These are phyloP conservation scores for Fusarium lateritium DNA, from an alignment of 2,329 filamentous ascomycete species.

Conservation along the genomic window DNA sequence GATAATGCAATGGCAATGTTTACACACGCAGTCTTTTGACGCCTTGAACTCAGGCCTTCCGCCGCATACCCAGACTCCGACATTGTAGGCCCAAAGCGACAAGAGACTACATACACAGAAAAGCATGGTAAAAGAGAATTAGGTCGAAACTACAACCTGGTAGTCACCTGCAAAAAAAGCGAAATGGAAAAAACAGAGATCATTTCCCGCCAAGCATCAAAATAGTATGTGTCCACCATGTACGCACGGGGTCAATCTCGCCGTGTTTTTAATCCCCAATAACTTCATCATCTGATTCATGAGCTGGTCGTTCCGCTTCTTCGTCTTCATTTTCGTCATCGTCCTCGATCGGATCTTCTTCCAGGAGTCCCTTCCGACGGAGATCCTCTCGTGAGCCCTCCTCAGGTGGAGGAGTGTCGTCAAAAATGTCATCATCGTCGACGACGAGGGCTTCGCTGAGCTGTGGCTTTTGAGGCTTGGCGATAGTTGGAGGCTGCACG, in stretches of 20 bases:
- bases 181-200: conserved; percentile 29
- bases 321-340: conserved; percentile 53
- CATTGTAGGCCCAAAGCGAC: conserved; percentile 24
- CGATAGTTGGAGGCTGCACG: conserved; percentile 36
- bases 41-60: conserved; percentile 34
- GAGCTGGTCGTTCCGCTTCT: conserved; percentile 49
- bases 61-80: conserved; percentile 47
- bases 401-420: conserved; percentile 66
- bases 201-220: conserved; percentile 23
- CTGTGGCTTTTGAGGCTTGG: conserved; percentile 54
- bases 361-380: conserved; percentile 67
- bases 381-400: conserved; percentile 73
- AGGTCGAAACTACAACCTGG: conserved; percentile 6
- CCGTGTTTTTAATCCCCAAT: conserved; percentile 59
- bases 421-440: conserved; percentile 62
- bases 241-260: conserved; percentile 13
- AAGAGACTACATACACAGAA: conserved; percentile 40
- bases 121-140: conserved; percentile 1
- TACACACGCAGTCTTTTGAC: conserved; percentile 37
- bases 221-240: conserved; percentile 31
- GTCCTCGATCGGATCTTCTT: conserved; percentile 63
- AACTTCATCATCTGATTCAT: conserved; percentile 62
- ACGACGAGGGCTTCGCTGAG: conserved; percentile 63
- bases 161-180: conserved; percentile 10
- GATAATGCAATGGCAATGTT: conserved; percentile 24